These are phyloP conservation scores for Polyporus arcularius DNA, from an alignment of 768 basidiomycete species.

Conservation along the genomic window DNA sequence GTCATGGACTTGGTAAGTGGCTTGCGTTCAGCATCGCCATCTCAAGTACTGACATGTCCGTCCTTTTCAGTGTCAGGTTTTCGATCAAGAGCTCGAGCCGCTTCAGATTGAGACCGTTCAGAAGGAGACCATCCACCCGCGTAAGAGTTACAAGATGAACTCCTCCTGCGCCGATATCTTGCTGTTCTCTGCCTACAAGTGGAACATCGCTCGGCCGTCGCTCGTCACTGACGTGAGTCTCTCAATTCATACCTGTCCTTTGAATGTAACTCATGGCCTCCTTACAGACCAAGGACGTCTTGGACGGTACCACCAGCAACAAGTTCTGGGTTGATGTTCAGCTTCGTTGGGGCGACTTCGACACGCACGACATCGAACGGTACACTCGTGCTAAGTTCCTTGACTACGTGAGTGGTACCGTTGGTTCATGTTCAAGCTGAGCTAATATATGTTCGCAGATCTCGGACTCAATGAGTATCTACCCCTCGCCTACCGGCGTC, in stretches of 20 bases:
- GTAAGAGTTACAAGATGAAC: constrained; percentile 99
- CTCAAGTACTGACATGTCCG: background rate
- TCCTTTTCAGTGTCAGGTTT: constrained; percentile 81
- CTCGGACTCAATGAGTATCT: constrained; percentile 97
- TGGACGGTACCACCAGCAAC: constrained; percentile 97
- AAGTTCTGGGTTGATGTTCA: constrained; percentile 99
- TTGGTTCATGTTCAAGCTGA: background rate
- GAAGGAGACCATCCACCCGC: constrained; percentile 99
- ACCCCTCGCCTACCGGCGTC: constrained; percentile 97
- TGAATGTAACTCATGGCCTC: background rate
- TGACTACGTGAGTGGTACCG: constrained; percentile 72
- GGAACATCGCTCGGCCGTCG: constrained; percentile 97
- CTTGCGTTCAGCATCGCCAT: background rate
- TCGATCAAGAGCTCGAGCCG: constrained; percentile 98
- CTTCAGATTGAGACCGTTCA: constrained; percentile 99
- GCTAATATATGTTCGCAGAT: constrained; percentile 46
- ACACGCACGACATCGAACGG: constrained; percentile 97
- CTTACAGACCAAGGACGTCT: constrained; percentile 81
- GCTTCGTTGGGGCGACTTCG: constrained; percentile 97
- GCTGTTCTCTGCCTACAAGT: constrained; percentile 95
- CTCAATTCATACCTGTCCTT: background rate
- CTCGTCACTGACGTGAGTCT: constrained; percentile 84
- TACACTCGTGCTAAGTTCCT: constrained; percentile 99
- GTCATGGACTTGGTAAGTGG: constrained; percentile 80
- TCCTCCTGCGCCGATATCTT: constrained; percentile 99